Evolutionary conservation across 768 basidiomycete genomes (phyloP).

Genomic region (Russula sp.): DNA sequence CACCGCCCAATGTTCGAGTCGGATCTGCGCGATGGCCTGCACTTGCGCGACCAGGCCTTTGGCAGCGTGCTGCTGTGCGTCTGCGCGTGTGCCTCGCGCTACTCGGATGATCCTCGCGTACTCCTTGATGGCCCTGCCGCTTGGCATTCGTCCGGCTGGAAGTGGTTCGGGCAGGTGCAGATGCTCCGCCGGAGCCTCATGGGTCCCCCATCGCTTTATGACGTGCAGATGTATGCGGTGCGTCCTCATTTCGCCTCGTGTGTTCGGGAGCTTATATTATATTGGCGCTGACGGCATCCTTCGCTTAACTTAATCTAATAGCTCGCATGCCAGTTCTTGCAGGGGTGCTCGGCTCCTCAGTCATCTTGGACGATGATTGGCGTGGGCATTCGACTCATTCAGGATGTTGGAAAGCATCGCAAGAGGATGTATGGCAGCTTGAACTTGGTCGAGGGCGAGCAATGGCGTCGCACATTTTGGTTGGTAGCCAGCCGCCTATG

Average conservation of each 20-base stretch:
- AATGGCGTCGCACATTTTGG: conserved; percentile 70
- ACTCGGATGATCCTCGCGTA: conserved; percentile 46
- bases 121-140: conserved; percentile 25
- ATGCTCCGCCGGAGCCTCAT: conserved; percentile 51
- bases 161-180: conserved; percentile 53
- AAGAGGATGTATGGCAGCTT: conserved; percentile 34
- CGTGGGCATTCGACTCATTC: conserved; percentile 59
- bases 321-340: conserved; percentile 35
- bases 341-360: conserved; percentile 41
- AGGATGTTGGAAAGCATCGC: conserved; percentile 72
- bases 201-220: conserved; percentile 51
- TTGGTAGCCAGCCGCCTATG: conserved; percentile 22
- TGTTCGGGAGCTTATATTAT: too few species aligned
- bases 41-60: conserved; percentile 38
- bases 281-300: conserved; percentile 22
- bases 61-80: conserved; percentile 40
- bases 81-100: conserved; percentile 44
- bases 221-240: conserved; percentile 63
- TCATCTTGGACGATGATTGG: conserved; percentile 51
- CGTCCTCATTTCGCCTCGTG: conserved; percentile 26
- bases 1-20: conserved; percentile 41
- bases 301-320: conserved; percentile 21
- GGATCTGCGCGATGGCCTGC: conserved; percentile 32
- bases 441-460: conserved; percentile 53
- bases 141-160: conserved; percentile 36